Evolutionary conservation across 768 basidiomycete species (phyloP).

Genomic region (Cystofilobasidium bisporidii): DNA sequence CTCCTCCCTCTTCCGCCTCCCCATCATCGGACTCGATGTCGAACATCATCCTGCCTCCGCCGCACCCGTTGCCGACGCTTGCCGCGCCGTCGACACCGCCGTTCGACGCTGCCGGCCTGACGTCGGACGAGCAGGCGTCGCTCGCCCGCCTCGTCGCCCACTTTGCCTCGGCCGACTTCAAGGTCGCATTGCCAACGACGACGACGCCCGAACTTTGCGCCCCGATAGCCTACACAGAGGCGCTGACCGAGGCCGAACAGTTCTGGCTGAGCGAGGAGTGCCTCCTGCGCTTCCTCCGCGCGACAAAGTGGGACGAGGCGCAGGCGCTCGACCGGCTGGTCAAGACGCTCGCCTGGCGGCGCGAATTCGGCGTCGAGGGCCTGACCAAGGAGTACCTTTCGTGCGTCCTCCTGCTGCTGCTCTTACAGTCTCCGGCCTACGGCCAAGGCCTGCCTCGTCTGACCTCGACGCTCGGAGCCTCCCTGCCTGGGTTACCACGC

Average conservation of each 20-base stretch:
- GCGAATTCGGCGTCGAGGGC: slow-evolving; percentile 11
- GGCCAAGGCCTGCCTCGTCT: too few species aligned
- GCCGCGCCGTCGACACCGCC: neutral
- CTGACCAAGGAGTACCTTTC: slow-evolving; percentile 19
- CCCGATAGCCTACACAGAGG: neutral
- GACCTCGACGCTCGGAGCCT: too few species aligned
- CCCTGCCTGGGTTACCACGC: too few species aligned
- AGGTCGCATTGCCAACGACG: neutral
- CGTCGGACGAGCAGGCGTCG: neutral
- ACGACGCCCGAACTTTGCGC: neutral
- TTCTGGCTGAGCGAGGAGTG: slow-evolving; percentile 20
- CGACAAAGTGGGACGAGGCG: slow-evolving; percentile 22
- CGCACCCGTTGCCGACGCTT: slow-evolving; percentile 5
- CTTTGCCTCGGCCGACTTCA: slow-evolving; percentile 14
- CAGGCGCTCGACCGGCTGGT: slow-evolving; percentile 10
- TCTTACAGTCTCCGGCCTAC: too few species aligned
- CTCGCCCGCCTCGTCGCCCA: slow-evolving; percentile 16
- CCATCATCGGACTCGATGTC: neutral
- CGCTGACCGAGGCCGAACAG: slow-evolving; percentile 13
- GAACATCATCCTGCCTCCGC: slow-evolving; percentile 17
- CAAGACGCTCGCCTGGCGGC: slow-evolving; percentile 18
- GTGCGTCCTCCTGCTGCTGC: neutral
- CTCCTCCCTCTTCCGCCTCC: too few species aligned
- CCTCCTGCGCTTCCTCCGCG: slow-evolving; percentile 18
- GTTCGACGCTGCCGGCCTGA: neutral